Evolutionary conservation across 371 early-diverging fungal genomes (phyloP).

Genomic region (Parasitella parasitica): DNA sequence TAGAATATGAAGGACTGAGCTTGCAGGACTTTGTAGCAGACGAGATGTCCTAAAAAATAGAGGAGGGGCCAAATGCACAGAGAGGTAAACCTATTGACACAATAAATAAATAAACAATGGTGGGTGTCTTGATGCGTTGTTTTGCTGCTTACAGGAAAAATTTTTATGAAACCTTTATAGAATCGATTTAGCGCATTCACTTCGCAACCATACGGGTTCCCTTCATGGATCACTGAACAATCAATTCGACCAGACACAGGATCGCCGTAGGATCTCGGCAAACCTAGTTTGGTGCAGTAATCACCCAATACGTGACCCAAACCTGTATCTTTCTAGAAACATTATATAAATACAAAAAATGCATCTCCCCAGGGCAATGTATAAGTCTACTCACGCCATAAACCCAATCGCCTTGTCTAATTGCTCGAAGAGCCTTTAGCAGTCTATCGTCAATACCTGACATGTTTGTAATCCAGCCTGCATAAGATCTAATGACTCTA

Average conservation of each 20-base stretch:
- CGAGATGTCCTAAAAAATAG: slow-evolving; percentile 51
- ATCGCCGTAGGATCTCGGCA: slow-evolving; percentile 39
- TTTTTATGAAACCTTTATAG: slow-evolving; percentile 44
- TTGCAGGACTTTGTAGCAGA: slow-evolving; percentile 34
- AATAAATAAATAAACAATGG: background rate
- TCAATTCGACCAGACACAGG: slow-evolving; percentile 40
- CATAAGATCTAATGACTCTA: slow-evolving; percentile 56
- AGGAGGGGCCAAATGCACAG: slow-evolving; percentile 61
- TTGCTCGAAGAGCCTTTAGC: slow-evolving; percentile 45
- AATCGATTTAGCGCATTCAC: slow-evolving; percentile 41
- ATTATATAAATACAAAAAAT: background rate
- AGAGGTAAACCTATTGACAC: slow-evolving; percentile 50
- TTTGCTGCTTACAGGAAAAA: slow-evolving; percentile 41
- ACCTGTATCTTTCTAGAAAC: slow-evolving; percentile 38
- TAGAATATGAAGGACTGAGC: slow-evolving; percentile 40
- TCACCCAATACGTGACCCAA: slow-evolving; percentile 31
- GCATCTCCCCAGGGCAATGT: background rate
- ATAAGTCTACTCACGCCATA: slow-evolving; percentile 41
- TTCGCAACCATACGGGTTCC: slow-evolving; percentile 43
- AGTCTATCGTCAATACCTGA: slow-evolving; percentile 58
- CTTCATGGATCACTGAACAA: slow-evolving; percentile 49
- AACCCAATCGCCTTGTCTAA: slow-evolving; percentile 43
- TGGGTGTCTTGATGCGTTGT: background rate
- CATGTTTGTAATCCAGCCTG: slow-evolving; percentile 66
- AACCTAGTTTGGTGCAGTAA: slow-evolving; percentile 39